Conservation (phyloP, 257 asterid genomes). For the Solanum neorickii region DNA sequence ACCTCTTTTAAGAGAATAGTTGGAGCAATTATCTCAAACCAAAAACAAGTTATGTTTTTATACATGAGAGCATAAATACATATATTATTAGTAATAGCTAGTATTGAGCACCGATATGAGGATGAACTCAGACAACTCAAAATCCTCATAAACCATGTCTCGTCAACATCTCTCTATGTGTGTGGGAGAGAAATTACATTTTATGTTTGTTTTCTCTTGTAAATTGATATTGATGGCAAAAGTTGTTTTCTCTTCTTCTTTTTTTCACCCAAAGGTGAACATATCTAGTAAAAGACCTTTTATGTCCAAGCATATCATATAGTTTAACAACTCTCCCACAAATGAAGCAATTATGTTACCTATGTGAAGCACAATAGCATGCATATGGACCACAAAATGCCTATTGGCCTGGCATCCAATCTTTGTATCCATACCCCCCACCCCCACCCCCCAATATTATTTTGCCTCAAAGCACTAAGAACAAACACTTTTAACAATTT, state of each 20-base stretch:
- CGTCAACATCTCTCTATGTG: background rate
- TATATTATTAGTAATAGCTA: no score
- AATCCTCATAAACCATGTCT: no score
- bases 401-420: background rate
- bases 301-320: background rate
- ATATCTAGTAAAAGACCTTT: constrained; percentile 9
- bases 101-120: background rate
- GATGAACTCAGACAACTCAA: background rate
- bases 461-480: constrained; percentile 1
- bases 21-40: background rate
- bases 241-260: background rate
- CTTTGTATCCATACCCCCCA: background rate
- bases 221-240: constrained; percentile 1
- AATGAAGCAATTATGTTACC: constrained; percentile 1
- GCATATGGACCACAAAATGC: constrained; percentile 1
- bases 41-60: no score
- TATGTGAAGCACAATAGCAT: background rate
- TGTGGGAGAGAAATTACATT: background rate
- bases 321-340: background rate
- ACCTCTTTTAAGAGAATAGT: no score
- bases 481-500: background rate
- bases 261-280: constrained; percentile 4
- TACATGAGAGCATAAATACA: no score
- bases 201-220: background rate
- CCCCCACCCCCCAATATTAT: background rate